phyloP scores from a whole-genome alignment of 768 basidiomycete species.

The Serendipita vermifera region DNA sequence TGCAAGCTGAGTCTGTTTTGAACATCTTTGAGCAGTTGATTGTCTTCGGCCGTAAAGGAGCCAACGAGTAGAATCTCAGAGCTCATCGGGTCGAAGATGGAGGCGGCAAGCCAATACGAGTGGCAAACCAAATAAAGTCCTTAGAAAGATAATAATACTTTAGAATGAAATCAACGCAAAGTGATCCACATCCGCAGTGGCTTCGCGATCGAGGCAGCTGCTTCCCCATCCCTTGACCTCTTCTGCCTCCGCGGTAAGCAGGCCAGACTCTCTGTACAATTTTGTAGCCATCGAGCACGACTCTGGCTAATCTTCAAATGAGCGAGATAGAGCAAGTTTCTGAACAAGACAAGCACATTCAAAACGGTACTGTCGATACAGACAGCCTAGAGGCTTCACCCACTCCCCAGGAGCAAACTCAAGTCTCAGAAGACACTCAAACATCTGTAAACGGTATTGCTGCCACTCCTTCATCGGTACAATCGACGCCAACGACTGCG shows the following conservation, averaged over 20 bases:
- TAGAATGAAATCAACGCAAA: no score
- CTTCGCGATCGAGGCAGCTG: no score
- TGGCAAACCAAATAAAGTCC: no score
- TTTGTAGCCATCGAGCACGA: background rate
- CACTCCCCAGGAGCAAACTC: background rate
- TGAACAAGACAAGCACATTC: background rate
- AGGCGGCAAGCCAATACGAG: background rate
- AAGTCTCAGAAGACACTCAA: background rate
- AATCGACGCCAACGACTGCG: constrained; percentile 21
- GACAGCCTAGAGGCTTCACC: background rate
- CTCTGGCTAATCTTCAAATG: background rate
- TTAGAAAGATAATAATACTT: no score
- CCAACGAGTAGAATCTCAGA: background rate
- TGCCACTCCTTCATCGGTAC: constrained; percentile 14
- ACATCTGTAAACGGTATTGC: background rate
- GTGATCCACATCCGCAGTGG: no score
- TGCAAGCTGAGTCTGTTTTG: constrained; percentile 6
- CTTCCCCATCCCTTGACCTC: no score
- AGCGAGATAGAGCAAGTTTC: constrained; percentile 9
- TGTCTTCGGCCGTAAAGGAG: background rate
- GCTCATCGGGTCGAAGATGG: background rate
- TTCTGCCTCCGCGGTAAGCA: no score
- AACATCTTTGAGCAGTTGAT: background rate
- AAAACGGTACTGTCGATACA: no score
- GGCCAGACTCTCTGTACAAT: no score